phyloP scores from a whole-genome alignment of 78 protist genomes.

The Cyanophora paradoxa region DNA sequence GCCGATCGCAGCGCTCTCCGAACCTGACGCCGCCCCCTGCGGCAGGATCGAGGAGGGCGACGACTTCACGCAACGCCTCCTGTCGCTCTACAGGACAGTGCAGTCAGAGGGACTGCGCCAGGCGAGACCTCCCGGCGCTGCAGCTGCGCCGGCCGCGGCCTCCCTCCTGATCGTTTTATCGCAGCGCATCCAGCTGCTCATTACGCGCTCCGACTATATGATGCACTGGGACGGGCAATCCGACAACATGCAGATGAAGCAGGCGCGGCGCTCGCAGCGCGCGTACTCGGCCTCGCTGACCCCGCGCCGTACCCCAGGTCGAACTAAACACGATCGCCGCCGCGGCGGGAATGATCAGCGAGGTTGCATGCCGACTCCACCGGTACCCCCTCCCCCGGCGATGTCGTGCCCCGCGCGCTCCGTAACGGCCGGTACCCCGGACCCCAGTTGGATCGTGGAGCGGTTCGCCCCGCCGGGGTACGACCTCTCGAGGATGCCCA shows the following conservation, averaged over 20 bases:
- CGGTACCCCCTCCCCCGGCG: background rate
- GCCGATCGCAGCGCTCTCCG: too few relatives aligned
- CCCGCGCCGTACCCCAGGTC: slow-evolving; percentile 58
- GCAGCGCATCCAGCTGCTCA: slow-evolving; percentile 49
- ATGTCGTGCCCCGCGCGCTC: too few relatives aligned
- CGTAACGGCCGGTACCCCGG: too few relatives aligned
- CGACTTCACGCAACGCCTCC: slow-evolving; percentile 45
- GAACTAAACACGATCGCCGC: slow-evolving; percentile 89
- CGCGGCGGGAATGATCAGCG: slow-evolving; percentile 57
- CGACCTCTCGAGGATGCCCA: background rate
- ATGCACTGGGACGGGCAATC: too few relatives aligned
- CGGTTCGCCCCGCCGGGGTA: slow-evolving; percentile 1
- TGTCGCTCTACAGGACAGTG: slow-evolving; percentile 35
- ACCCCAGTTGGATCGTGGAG: background rate
- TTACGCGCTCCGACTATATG: slow-evolving; percentile 88
- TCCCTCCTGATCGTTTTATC: background rate
- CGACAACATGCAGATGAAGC: background rate
- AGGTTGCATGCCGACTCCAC: slow-evolving; percentile 44
- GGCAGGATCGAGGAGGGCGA: too few relatives aligned
- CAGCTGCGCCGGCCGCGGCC: background rate
- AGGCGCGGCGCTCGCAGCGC: too few relatives aligned
- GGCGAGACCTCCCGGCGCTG: background rate
- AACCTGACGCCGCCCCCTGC: too few relatives aligned
- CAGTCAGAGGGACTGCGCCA: too few relatives aligned
- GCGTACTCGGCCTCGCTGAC: too few relatives aligned